These are phyloP conservation scores for Quercus phellos DNA, from an alignment of 331 rosid species.

Conservation along the genomic window DNA sequence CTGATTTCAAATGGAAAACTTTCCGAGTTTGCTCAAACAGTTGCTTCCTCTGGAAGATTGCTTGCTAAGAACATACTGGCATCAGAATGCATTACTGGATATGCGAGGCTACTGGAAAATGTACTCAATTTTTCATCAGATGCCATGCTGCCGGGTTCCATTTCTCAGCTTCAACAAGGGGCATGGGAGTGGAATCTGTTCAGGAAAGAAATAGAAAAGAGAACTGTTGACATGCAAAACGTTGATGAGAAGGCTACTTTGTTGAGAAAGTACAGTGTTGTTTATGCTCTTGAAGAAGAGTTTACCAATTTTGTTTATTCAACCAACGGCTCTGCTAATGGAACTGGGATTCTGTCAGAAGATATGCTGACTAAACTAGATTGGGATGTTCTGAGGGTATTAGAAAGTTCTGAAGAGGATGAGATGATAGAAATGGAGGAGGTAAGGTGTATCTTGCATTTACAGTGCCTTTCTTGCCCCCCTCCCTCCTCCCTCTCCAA, in stretches of 20 bases:
- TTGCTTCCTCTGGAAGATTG: constrained; percentile 76
- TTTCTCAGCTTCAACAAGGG: constrained; percentile 63
- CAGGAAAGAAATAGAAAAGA: constrained; percentile 36
- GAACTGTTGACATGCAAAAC: constrained; percentile 13
- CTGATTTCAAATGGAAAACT: constrained; percentile 74
- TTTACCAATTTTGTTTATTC: constrained; percentile 37
- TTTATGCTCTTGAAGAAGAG: constrained; percentile 64
- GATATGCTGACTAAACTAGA: constrained; percentile 56
- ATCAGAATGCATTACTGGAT: constrained; percentile 72
- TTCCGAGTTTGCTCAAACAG: constrained; percentile 63
- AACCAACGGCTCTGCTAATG: constrained; percentile 37
- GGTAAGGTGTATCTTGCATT: constrained; percentile 42
- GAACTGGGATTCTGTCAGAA: constrained; percentile 32
- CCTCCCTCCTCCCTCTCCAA: constrained; percentile 3
- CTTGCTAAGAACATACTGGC: constrained; percentile 74
- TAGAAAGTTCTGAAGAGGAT: constrained; percentile 72
- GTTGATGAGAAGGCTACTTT: constrained; percentile 24
- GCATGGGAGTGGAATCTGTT: constrained; percentile 82
- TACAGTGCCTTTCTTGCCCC: constrained; percentile 8
- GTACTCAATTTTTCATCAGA: constrained; percentile 79
- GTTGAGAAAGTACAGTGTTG: constrained; percentile 32
- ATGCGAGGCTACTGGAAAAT: constrained; percentile 83
- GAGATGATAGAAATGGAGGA: constrained; percentile 79
- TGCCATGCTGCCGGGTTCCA: constrained; percentile 56
- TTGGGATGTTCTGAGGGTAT: constrained; percentile 62